Conservation (phyloP, 1,284 basidiomycete genomes). For the Polyporus tsugae region DNA sequence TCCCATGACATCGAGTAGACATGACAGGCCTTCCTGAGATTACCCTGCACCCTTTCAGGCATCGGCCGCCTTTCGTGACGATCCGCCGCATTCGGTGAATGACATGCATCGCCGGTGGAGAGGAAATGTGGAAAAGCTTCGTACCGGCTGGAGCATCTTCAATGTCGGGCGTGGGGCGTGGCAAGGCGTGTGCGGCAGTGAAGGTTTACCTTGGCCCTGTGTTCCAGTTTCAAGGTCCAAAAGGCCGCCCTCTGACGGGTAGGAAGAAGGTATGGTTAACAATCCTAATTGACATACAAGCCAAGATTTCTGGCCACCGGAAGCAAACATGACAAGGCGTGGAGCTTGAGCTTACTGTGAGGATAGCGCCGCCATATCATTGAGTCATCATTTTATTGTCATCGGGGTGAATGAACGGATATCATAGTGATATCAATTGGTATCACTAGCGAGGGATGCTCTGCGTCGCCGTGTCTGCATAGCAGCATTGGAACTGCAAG, state of each 20-base stretch:
- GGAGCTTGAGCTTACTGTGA: slow-evolving; percentile 1
- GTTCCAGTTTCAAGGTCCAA: not conserved
- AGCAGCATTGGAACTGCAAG: not conserved
- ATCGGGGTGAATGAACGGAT: slow-evolving; percentile 8
- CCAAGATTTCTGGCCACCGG: not conserved
- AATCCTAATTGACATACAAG: not conserved
- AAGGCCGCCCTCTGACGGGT: no score
- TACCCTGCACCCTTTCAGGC: slow-evolving; percentile 14
- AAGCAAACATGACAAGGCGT: not conserved
- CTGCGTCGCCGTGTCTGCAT: not conserved
- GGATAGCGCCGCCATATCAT: not conserved
- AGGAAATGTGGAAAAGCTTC: slow-evolving; percentile 10
- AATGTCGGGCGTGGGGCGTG: slow-evolving; percentile 15
- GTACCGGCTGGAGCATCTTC: slow-evolving; percentile 19
- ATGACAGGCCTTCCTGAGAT: slow-evolving; percentile 3
- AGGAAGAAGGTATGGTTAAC: slow-evolving; percentile 3
- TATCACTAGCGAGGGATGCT: not conserved
- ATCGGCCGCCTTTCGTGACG: slow-evolving; percentile 25
- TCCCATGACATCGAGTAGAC: slow-evolving; percentile 19
- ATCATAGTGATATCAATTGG: slow-evolving; percentile 3
- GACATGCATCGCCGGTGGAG: slow-evolving; percentile 15
- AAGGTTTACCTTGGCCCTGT: not conserved
- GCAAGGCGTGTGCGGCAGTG: not conserved
- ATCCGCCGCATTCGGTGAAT: slow-evolving; percentile 18
- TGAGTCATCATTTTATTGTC: not conserved